Evolutionary conservation across 805 yeast genomes (phyloP).

Genomic region (Saturnispora halmiae): DNA sequence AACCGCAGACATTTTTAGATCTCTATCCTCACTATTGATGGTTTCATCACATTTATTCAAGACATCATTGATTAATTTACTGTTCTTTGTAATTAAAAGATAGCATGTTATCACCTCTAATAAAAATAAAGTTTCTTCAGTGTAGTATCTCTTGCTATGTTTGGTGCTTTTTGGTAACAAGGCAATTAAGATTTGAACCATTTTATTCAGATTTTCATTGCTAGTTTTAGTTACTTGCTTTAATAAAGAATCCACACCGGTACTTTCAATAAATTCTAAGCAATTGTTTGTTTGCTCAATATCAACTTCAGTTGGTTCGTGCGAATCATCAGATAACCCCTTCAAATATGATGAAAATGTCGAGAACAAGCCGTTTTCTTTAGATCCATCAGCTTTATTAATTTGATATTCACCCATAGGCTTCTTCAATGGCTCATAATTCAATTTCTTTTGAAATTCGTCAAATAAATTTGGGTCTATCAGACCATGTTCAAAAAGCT

Average conservation of each 20-base stretch:
- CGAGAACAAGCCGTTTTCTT: conserved; percentile 73
- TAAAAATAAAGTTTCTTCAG: conserved; percentile 25
- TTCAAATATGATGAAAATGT: conserved; percentile 88
- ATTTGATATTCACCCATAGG: conserved; percentile 62
- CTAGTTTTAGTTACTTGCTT: conserved; percentile 35
- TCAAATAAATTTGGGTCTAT: conserved; percentile 56
- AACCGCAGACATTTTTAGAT: conserved; percentile 21
- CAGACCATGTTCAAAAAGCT: conserved; percentile 64
- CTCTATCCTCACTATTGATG: conserved; percentile 18
- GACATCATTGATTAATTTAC: conserved; percentile 18
- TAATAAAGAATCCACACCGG: conserved; percentile 50
- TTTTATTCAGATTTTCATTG: conserved; percentile 29
- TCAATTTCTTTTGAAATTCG: conserved; percentile 51
- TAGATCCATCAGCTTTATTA: conserved; percentile 52
- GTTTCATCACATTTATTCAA: conserved; percentile 20
- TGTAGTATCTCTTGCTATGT: conserved; percentile 21
- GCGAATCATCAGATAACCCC: conserved; percentile 75
- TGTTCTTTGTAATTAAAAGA: conserved; percentile 23
- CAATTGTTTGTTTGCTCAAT: conserved; percentile 79
- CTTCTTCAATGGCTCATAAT: conserved; percentile 45
- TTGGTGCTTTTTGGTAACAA: conserved; percentile 29
- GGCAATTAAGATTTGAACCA: conserved; percentile 29
- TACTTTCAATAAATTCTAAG: conserved; percentile 69
- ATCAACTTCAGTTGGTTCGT: conserved; percentile 91
- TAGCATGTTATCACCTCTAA: conserved; percentile 28